Conservation (phyloP, 2,329 filamentous ascomycete genomes). For the Cadophora gregata region DNA sequence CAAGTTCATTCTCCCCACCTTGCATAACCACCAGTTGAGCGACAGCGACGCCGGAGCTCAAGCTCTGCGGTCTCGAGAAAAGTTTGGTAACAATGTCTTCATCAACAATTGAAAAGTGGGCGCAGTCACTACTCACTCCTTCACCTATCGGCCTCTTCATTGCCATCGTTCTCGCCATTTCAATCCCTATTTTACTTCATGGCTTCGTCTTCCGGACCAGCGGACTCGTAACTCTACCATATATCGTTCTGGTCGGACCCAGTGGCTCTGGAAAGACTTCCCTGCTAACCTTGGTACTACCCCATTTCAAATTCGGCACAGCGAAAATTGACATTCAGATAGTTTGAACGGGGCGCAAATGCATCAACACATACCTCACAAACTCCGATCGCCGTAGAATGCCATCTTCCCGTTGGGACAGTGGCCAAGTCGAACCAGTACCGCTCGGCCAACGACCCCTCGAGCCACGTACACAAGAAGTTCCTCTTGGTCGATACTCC, state of each 20-base stretch:
- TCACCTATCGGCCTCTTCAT: constrained; percentile 67
- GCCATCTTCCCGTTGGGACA: constrained; percentile 58
- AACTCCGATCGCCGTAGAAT: constrained; percentile 60
- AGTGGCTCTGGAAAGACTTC: constrained; percentile 87
- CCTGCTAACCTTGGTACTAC: constrained; percentile 74
- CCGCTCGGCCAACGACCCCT: constrained; percentile 69
- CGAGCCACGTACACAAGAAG: constrained; percentile 63
- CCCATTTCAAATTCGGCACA: constrained; percentile 1
- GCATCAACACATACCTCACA: constrained; percentile 64
- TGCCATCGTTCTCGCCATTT: constrained; percentile 71
- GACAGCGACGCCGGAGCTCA: not conserved
- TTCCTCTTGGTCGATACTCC: constrained; percentile 88
- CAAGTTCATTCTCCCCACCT: not conserved
- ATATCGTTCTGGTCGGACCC: constrained; percentile 81
- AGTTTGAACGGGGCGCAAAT: constrained; percentile 59
- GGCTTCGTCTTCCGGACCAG: constrained; percentile 69
- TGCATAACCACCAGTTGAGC: not conserved
- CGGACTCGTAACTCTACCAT: constrained; percentile 72
- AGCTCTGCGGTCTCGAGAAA: not conserved
- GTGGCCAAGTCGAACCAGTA: constrained; percentile 64
- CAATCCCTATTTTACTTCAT: constrained; percentile 79
- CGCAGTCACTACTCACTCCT: constrained; percentile 64
- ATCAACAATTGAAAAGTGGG: constrained; percentile 40
- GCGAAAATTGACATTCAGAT: constrained; percentile 24
- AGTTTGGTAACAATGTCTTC: constrained; percentile 9